phyloP scores from a whole-genome alignment of 1,284 basidiomycete genomes.

The Moesziomyces sp. region DNA sequence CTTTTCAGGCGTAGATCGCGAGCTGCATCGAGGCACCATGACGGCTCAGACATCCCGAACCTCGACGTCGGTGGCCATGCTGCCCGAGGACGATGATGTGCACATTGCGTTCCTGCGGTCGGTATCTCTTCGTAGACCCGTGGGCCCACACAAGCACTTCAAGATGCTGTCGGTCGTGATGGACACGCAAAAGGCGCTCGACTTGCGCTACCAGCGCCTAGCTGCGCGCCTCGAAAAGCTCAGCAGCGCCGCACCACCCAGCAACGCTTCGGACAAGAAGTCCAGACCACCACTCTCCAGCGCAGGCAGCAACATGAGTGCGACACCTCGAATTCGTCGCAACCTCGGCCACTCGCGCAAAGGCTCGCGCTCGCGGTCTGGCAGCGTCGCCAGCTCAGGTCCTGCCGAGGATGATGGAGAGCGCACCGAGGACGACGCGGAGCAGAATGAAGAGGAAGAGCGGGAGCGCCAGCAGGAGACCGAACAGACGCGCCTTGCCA shows the following conservation, averaged over 20 bases:
- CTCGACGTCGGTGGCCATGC: constrained; percentile 15
- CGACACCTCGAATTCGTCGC: constrained; percentile 23
- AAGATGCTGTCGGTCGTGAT: constrained; percentile 53
- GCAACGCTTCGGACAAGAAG: constrained; percentile 24
- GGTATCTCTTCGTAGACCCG: constrained; percentile 51
- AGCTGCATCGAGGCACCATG: constrained; percentile 6
- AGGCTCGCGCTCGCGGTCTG: constrained; percentile 39
- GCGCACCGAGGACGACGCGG: constrained; percentile 33
- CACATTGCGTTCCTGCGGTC: constrained; percentile 56
- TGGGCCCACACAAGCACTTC: constrained; percentile 62
- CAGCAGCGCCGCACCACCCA: constrained; percentile 32
- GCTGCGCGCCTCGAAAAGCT: constrained; percentile 36
- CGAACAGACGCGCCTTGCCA: constrained; percentile 30
- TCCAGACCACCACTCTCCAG: constrained; percentile 17
- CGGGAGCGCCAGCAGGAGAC: constrained; percentile 33
- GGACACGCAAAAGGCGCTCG: constrained; percentile 45
- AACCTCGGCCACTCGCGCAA: constrained; percentile 10
- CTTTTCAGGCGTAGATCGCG: background rate
- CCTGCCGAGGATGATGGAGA: constrained; percentile 33
- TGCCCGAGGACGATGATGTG: constrained; percentile 38
- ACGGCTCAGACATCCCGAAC: constrained; percentile 8
- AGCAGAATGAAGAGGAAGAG: constrained; percentile 37
- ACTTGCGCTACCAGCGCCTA: constrained; percentile 23
- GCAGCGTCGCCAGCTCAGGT: constrained; percentile 37
- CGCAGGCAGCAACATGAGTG: constrained; percentile 8